Base-by-base conservation (phyloP, 2,329 filamentous ascomycete genomes). In the Didymella segeticola region DNA sequence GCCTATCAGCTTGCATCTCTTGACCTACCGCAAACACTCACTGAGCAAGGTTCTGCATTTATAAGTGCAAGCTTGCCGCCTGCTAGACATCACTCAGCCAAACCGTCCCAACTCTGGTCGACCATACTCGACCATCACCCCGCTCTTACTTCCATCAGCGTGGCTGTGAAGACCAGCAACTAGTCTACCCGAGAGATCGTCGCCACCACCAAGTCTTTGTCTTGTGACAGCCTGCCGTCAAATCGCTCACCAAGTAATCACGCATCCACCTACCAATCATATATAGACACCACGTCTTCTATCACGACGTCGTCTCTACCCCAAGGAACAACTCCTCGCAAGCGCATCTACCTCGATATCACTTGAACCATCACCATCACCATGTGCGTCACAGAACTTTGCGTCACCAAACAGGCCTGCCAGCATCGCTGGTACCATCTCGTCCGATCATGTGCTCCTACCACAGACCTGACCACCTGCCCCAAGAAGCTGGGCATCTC, bases 341-440 rank as follows among this genome's bases (percentile, higher is more conserved):
- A 52, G 41, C 62, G 53, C 47, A 60, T 57, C 22, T 63, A 67
- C 45, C 58, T 66, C 61, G 62, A 67, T 39, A 64, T 64, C 23
- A 68, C 68, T n/a, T 68, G 22, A 30, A 49, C 37, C 49, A 43
- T 45, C 57, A 49, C 37, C 49, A 43, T 45, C 57, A 72, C 37
- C 61, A 82, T 82, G 79, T 82, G 79, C 60, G 69, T 81, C 66
- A 79, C 78, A 57, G 77, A 80, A 58, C 73, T 82, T 37, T 80
- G 80, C 68, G 77, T 80, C 52, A 77, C 78, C 43, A 73, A 75
- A 7, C 73, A 77, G 47, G 67, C 75, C 36, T 82, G 79, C 73
- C 69, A 73, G 48, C 79, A 82, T 59, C 76, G 79, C 56, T 82
- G 79, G 79, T 81, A 80, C 69, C 75, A 78, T 53, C 75, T 82